Evolutionary conservation across 148 eudicot genomes (phyloP), one percentile per base, ranked within the genome.

Genomic region (Camellia sinensis): DNA sequence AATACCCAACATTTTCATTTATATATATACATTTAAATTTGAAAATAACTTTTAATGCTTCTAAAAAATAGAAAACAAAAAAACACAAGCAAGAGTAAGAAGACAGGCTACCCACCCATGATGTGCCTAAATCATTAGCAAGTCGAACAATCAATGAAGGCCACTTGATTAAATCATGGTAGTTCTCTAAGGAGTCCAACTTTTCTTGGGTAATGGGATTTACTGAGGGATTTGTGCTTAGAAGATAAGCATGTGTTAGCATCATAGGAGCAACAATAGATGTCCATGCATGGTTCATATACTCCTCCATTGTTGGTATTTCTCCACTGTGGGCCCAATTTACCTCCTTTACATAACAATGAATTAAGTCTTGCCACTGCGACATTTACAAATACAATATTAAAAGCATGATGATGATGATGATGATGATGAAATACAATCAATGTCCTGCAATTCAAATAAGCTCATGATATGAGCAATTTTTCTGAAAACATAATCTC

Each of bases 61-160:
- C 37, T 29, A 29, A 29, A 29, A 29, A 29, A 29, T 29, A 29
- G 37, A 29, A 29, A 29, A 29, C 37, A 29, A 29, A 29, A 48
- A 48, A 48, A 48, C 7, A 48, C 0, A 48, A 60, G n/a, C 3
- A 11, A 60, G 3, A 11, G 19, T 15, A 4, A 11, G 19, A 18
- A 11, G 17, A 60, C 7, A 60, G 7, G n/a, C 7, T 14, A 10
- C 78, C 4, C 62, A 75, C 78, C 10, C 15, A 15, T 59, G 66
- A 21, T 75, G 78, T 75, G 40, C 66, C 78, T 7, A 75, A 46
- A 40, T 75, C 78, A 60, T 75, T 29, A 5, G 67, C 50, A 11
- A 75, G 78, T 2, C 78, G 66, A 1, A 43, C 53, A 29, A 75
- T 43, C 3, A 75, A 5, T 65, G 79, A 64, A 6, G 79, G 57